Base-by-base conservation (phyloP, 345 rosid species). In the Arabis hirsuta region DNA sequence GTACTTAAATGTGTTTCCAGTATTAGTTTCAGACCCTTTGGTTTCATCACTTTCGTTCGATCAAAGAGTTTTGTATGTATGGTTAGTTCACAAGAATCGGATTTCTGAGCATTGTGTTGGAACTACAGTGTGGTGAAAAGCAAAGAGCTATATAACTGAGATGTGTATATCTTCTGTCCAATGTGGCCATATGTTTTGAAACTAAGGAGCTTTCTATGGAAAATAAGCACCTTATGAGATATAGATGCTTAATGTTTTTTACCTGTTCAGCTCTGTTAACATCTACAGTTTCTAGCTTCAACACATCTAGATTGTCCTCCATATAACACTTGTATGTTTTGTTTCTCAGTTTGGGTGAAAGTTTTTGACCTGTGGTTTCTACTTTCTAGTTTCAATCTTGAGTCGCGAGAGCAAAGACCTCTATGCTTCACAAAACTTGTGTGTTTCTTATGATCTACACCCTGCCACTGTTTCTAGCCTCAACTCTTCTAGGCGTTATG, bases 381-480 rank as follows among this genome's bases (percentile, higher is more conserved):
- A 73, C 7, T 47, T 55, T 56, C 47, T 65, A 48, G 65, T 50
- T 39, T 57, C 20, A 65, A 2, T 55, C 16, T 65, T 0, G 3
- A 27, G 51, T 47, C 12, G 12, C 3, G 2, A 65, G 27, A 66
- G 11, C 44, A 73, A 48, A 48, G 4, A n/a, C 10, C 39, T 59
- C 16, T 32, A 1, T 11, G 47, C 56, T n/a, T n/a, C n/a, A 19
- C 62, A 41, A 27, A 42, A 32, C 9, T 10, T 63, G 29, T 29
- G 56, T n/a, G 36, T 41, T 55, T 63, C 31, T 72, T 44, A 3
- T 41, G 61, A 62, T 51, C 24, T 41, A 61, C 29, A 54, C 13
- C 6, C 29, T 62, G 62, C 46, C 26, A n/a, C 11, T 62, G 31
- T 11, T 58, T 73, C 38, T 41, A 66, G 47, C 54, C 55, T 65